Evolutionary conservation across 1,284 basidiomycete species (phyloP), one percentile per base, ranked within the genome.

Genomic region (Ceratobasidium sp.): DNA sequence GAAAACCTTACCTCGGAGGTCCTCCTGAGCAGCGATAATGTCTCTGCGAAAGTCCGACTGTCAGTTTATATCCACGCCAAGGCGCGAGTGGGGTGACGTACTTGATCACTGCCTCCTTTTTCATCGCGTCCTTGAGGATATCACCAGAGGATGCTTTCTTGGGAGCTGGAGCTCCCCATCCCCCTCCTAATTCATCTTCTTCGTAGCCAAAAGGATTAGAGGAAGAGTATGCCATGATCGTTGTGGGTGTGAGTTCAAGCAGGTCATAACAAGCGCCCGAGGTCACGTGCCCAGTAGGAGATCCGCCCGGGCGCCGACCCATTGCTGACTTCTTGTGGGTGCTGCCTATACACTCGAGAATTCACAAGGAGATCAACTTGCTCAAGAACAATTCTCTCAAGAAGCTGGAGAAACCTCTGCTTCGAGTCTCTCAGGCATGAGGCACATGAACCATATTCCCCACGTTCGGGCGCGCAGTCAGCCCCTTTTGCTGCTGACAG

Each of bases 61-160:
- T 22, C 29, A n/a, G 29, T 46, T 24, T 61, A 22, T 68, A 27
- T 75, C 56, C 54, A 76, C 39, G 31, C 46, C 29, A 16, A 61
- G 13, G 58, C 14, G 58, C n/a, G 34, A 61, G 46, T 69, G 64
- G 53, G 62, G 14, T n/a, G 81, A 27, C 82, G 49, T 76, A 89
- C 88, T 88, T 89, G 79, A 90, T 85, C 7, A 88, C 78, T 68
- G 86, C 83, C 78, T 90, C 92, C 79, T 93, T 94, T 81, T 82
- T 86, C 73, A 94, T 84, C 7, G 92, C 89, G 78, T 92, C 90
- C 77, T 88, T 88, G 31, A 94, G 85, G 63, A 91, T 84, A 78
- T 92, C 91, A 41, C 84, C 87, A 13, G 86, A 79, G n/a, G 76
- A 62, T 62, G 85, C 81, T 24, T 85, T 81, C 7, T 78, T 76